Conservation (phyloP, 2,329 filamentous ascomycete species). For the Arthrobotrys pseudoclavata region DNA sequence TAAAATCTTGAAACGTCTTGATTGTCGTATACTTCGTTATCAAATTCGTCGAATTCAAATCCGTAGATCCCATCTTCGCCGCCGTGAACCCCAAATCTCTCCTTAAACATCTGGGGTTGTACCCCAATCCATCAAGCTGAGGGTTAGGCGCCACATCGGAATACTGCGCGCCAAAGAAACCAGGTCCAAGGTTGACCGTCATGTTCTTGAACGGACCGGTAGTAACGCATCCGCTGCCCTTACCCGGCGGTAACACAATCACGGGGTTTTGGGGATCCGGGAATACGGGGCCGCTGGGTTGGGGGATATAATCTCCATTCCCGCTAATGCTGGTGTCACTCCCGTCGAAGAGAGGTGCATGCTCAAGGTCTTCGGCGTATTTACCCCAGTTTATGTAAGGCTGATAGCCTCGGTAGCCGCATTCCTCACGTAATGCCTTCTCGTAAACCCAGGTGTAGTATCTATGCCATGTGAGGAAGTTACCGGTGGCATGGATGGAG, state of each 20-base stretch:
- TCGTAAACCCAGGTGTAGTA: slow-evolving; percentile 67
- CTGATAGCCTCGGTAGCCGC: slow-evolving; percentile 67
- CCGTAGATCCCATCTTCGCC: slow-evolving; percentile 42
- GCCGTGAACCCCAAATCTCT: slow-evolving; percentile 64
- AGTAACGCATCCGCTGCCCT: slow-evolving; percentile 66
- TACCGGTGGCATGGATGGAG: slow-evolving; percentile 64
- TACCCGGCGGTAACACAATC: slow-evolving; percentile 67
- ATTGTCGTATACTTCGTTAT: slow-evolving; percentile 64
- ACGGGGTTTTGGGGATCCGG: slow-evolving; percentile 63
- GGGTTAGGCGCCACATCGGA: slow-evolving; percentile 53
- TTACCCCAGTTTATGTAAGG: slow-evolving; percentile 70
- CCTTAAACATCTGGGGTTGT: slow-evolving; percentile 66
- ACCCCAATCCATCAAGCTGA: slow-evolving; percentile 59
- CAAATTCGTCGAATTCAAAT: slow-evolving; percentile 50
- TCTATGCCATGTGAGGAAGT: slow-evolving; percentile 68
- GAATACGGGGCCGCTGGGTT: slow-evolving; percentile 61
- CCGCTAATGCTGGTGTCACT: slow-evolving; percentile 68
- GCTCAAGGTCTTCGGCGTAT: slow-evolving; percentile 65
- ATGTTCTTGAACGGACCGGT: slow-evolving; percentile 67
- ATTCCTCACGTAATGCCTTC: slow-evolving; percentile 67
- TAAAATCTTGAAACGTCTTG: slow-evolving; percentile 68
- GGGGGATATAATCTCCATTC: slow-evolving; percentile 66
- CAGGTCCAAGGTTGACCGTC: slow-evolving; percentile 66
- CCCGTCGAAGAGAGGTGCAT: slow-evolving; percentile 70
- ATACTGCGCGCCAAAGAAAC: slow-evolving; percentile 43